phyloP scores from a whole-genome alignment of 495 filamentous ascomycete species.

The Aspergillus bridgeri region DNA sequence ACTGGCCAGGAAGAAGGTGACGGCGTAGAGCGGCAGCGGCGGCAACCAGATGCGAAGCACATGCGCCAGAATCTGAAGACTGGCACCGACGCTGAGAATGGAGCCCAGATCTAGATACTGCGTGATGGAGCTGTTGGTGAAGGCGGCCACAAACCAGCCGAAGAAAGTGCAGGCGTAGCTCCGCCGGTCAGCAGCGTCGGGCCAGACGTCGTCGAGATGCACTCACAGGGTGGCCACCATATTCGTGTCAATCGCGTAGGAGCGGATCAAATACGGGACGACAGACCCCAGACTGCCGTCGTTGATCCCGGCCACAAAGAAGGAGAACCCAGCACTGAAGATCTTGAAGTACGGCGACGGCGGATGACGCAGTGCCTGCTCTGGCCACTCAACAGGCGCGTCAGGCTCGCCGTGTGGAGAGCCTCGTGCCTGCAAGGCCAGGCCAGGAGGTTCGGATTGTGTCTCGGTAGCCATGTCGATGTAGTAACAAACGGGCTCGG shows the following conservation, averaged over 20 bases:
- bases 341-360: conserved; percentile 22
- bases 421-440: not conserved
- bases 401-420: not conserved
- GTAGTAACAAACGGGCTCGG: not conserved
- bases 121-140: conserved; percentile 26
- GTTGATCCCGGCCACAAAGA: conserved; percentile 32
- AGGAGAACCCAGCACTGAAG: conserved; percentile 25
- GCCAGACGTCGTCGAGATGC: not conserved
- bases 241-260: conserved; percentile 46
- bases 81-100: conserved; percentile 23
- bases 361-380: not conserved
- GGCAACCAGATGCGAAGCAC: conserved; percentile 27
- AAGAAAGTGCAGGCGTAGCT: conserved; percentile 30
- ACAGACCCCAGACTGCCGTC: conserved; percentile 54
- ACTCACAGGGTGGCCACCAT: conserved; percentile 27
- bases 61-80: conserved; percentile 27
- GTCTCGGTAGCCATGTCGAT: not conserved
- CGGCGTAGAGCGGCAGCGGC: conserved; percentile 25
- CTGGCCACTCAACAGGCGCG: not conserved
- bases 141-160: conserved; percentile 32
- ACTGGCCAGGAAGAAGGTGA: conserved; percentile 31
- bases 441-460: not conserved
- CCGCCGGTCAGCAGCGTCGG: not conserved
- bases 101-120: conserved; percentile 28
- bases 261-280: conserved; percentile 51